phyloP scores from a whole-genome alignment of 1,284 basidiomycete genomes.

The Xerocomus amazonicus region DNA sequence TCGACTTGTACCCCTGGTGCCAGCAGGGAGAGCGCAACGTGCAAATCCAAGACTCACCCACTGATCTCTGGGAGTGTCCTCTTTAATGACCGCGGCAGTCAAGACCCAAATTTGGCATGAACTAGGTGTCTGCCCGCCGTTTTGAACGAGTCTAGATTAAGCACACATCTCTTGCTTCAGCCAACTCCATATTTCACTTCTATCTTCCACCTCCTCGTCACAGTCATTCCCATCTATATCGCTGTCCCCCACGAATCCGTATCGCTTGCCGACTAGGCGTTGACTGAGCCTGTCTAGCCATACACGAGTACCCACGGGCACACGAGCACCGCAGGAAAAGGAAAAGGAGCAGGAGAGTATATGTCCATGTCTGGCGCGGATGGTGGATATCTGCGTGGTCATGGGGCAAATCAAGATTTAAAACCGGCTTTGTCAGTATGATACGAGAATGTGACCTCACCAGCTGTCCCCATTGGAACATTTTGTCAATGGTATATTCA shows the following conservation, averaged over 20 bases:
- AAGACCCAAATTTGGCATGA: no score
- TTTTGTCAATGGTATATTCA: constrained; percentile 49
- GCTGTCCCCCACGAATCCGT: constrained; percentile 44
- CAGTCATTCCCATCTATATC: constrained; percentile 8
- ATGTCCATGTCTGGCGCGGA: constrained; percentile 60
- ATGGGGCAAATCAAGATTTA: neutral
- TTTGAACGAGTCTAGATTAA: neutral
- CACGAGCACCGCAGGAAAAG: constrained; percentile 20
- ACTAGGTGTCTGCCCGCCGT: neutral
- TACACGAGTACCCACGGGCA: constrained; percentile 7
- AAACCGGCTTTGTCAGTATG: neutral
- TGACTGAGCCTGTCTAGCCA: constrained; percentile 27
- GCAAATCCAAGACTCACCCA: no score
- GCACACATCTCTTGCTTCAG: constrained; percentile 21
- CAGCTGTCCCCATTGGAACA: constrained; percentile 59
- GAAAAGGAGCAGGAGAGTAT: constrained; percentile 50
- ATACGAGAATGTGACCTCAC: constrained; percentile 40
- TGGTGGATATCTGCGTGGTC: constrained; percentile 20
- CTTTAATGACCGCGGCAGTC: no score
- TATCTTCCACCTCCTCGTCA: neutral
- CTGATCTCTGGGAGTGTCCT: no score
- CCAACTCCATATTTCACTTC: constrained; percentile 23
- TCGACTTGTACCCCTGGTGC: no score
- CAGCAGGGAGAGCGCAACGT: no score
- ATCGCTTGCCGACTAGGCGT: constrained; percentile 41